phyloP scores from a whole-genome alignment of 2,329 filamentous ascomycete species.

The Botrytis medusae region DNA sequence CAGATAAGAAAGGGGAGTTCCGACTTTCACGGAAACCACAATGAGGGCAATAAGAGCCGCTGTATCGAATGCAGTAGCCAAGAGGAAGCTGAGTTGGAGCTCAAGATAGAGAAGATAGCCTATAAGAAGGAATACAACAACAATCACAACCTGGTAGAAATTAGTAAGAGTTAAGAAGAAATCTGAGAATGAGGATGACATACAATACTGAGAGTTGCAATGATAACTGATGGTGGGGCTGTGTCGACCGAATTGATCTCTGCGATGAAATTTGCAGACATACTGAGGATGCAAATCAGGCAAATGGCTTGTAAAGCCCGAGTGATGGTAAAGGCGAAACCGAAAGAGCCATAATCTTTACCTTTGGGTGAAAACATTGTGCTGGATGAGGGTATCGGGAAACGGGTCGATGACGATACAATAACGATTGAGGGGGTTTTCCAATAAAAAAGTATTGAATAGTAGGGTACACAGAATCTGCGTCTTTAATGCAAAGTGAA shows the following conservation, averaged over 20 bases:
- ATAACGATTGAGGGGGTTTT: neutral
- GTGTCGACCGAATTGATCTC: conserved; percentile 68
- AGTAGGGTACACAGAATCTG: neutral
- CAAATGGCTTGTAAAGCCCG: conserved; percentile 69
- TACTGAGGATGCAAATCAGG: conserved; percentile 75
- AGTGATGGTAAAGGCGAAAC: conserved; percentile 73
- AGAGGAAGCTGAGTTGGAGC: conserved; percentile 70
- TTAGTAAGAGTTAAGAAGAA: neutral
- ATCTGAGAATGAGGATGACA: conserved; percentile 43
- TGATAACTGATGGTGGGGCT: conserved; percentile 67
- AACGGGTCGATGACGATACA: neutral
- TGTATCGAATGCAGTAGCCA: conserved; percentile 64
- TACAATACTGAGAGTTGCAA: conserved; percentile 79
- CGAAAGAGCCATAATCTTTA: conserved; percentile 60
- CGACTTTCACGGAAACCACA: conserved; percentile 73
- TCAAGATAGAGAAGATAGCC: conserved; percentile 85
- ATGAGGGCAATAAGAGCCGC: conserved; percentile 74
- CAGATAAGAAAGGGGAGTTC: conserved; percentile 76
- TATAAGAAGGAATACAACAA: conserved; percentile 62
- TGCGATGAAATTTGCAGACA: conserved; percentile 79
- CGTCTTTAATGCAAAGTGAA: neutral
- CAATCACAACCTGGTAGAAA: conserved; percentile 48
- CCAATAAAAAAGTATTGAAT: neutral
- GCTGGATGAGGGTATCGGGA: neutral
- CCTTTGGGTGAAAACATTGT: conserved; percentile 27